Evolutionary conservation across 2,329 filamentous ascomycete genomes (phyloP), one percentile per base, ranked within the genome.

Genomic region (Plenodomus tracheiphilus): DNA sequence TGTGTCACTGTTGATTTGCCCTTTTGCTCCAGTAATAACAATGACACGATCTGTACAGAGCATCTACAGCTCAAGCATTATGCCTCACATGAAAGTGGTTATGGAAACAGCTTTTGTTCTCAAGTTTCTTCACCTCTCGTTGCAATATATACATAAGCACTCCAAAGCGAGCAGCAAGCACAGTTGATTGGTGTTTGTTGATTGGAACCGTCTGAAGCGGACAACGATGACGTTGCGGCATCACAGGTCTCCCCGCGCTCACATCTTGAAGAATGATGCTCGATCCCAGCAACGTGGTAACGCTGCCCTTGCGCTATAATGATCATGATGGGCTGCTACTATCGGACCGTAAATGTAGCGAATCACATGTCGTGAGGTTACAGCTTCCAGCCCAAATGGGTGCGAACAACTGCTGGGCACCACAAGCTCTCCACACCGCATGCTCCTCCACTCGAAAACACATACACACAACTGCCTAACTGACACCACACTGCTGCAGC

Each of bases 351-450:
- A 36, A 7, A 35, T 51, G 57, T 54, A 52, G 59, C 61, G 56
- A 62, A 64, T 64, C 53, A 61, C 50, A 53, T 44, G 43, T 49
- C 39, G 36, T 46, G 41, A 38, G 47, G 42, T 54, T 58, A 59
- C 53, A 59, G 55, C 49, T 51, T 43, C 53, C 46, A 34, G 47
- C 52, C 52, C 41, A 52, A 53, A 46, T 51, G 49, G 51, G 42
- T 49, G 46, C 47, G 35, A 41, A 44, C 43, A 46, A 30, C 40
- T 38, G 30, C 49, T 58, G 54, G 54, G 49, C 54, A 50, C 39
- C 48, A 49, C 54, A 50, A 58, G 53, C 48, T 54, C 49, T 49
- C 59, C 56, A 52, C 58, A 53, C 40, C 51, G 44, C 41, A 32
- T 51, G 39, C 43, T 25, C 15, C 20, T 21, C 13, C n/a, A 17